Evolutionary conservation across 805 yeast species (phyloP).

Genomic region (Zygosaccharomyces kombuchaensis): DNA sequence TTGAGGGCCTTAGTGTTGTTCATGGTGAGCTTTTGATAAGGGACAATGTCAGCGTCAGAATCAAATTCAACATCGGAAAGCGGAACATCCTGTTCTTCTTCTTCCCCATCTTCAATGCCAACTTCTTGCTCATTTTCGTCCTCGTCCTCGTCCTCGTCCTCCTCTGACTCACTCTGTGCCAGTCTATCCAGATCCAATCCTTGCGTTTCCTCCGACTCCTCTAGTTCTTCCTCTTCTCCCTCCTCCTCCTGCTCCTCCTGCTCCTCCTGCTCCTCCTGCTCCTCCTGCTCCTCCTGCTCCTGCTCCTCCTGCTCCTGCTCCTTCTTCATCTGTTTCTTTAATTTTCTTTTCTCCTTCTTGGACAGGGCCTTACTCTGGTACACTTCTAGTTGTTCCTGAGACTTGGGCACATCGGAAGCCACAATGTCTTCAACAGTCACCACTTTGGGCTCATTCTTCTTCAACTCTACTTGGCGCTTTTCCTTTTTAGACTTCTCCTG

Average conservation of each 20-base stretch:
- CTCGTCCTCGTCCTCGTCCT: constrained; percentile 33
- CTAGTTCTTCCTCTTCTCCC: constrained; percentile 43
- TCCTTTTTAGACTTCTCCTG: constrained; percentile 23
- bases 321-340: constrained; percentile 45
- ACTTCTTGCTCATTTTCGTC: constrained; percentile 49
- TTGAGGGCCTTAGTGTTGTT: constrained; percentile 82
- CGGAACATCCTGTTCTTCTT: constrained; percentile 78
- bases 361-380: constrained; percentile 52
- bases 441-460: constrained; percentile 31
- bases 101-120: constrained; percentile 47
- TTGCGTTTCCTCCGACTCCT: constrained; percentile 43
- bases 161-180: constrained; percentile 51
- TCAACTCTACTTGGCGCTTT: constrained; percentile 19
- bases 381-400: constrained; percentile 29
- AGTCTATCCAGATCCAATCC: constrained; percentile 49
- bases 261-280: constrained; percentile 32
- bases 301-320: constrained; percentile 38
- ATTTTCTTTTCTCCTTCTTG: constrained; percentile 58
- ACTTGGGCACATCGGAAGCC: constrained; percentile 12
- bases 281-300: constrained; percentile 45
- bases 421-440: constrained; percentile 33
- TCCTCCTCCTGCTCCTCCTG: constrained; percentile 30
- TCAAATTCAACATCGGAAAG: constrained; percentile 89
- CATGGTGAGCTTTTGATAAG: constrained; percentile 82
- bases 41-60: constrained; percentile 91